A percentile compares a stretch with the other conserved stretches of the same genome.
These are phyloP conservation scores for Prunus fruticosa DNA, from an alignment of 306 rosid species.

Conservation along the genomic window DNA sequence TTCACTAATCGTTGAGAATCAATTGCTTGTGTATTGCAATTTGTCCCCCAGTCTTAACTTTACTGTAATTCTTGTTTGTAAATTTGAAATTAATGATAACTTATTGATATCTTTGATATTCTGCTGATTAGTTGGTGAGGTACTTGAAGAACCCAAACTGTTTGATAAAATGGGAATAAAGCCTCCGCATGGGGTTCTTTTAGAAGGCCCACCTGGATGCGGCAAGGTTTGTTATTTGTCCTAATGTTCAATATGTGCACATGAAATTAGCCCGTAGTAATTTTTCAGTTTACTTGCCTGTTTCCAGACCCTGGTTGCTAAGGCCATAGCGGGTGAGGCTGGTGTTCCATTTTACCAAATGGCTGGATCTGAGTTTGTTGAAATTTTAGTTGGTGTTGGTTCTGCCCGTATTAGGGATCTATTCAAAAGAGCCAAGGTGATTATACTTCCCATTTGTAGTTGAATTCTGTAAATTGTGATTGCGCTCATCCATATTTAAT, in stretches of 20 bases:
- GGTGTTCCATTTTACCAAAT: slow-evolving; percentile 99
- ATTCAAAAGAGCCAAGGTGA: slow-evolving; percentile 97
- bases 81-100: slow-evolving; percentile 10
- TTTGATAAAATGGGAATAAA: slow-evolving; percentile 97
- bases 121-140: slow-evolving; percentile 76
- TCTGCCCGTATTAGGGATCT: slow-evolving; percentile 98
- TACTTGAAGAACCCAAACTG: slow-evolving; percentile 91
- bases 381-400: slow-evolving; percentile 98
- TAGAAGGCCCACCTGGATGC: slow-evolving; percentile 99
- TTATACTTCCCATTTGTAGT: slow-evolving; percentile 16
- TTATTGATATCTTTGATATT: slow-evolving; percentile 26
- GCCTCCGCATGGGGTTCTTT: slow-evolving; percentile 98
- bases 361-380: slow-evolving; percentile 99
- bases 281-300: slow-evolving; percentile 20
- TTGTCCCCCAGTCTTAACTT: slow-evolving; percentile 8
- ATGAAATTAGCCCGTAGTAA: slow-evolving; percentile 11
- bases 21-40: not conserved
- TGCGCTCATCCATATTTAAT: not conserved
- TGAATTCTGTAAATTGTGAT: not conserved
- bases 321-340: slow-evolving; percentile 99
- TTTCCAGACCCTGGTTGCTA: slow-evolving; percentile 94
- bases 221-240: slow-evolving; percentile 80
- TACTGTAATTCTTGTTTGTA: not conserved
- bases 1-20: not conserved
- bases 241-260: slow-evolving; percentile 16